Evolutionary conservation across 2,329 filamentous ascomycete species (phyloP).

Genomic region (Cryphonectria carpinicola): DNA sequence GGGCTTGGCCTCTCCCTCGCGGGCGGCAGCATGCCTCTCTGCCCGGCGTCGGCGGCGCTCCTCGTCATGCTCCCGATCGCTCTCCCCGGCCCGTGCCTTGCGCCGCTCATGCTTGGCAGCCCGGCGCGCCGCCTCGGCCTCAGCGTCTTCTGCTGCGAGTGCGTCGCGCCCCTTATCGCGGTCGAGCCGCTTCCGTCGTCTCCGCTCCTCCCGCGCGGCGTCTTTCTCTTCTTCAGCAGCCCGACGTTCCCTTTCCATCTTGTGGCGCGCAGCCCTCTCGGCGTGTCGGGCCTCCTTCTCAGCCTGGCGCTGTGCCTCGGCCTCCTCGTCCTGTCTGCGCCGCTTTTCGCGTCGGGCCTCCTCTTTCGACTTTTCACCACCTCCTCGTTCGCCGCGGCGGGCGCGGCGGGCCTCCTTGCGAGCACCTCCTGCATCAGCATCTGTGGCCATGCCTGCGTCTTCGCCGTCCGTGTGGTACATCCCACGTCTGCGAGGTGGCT

Average conservation of each 20-base stretch:
- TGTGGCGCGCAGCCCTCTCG: conserved; percentile 52
- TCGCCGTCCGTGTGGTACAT: conserved; percentile 57
- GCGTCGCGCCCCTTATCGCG: conserved; percentile 50
- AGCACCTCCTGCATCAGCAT: conserved; percentile 64
- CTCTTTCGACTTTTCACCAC: conserved; percentile 54
- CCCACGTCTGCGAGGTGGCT: conserved; percentile 55
- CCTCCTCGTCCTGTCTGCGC: conserved; percentile 60
- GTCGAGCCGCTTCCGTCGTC: conserved; percentile 41
- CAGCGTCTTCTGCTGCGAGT: conserved; percentile 46
- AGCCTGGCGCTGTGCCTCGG: conserved; percentile 56
- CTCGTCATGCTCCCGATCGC: conserved; percentile 52
- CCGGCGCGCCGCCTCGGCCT: conserved; percentile 35
- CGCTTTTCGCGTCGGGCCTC: conserved; percentile 60
- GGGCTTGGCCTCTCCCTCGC: conserved; percentile 45
- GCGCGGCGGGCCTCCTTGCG: conserved; percentile 66
- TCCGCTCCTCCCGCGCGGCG: conserved; percentile 40
- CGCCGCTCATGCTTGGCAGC: conserved; percentile 53
- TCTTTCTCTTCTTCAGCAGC: conserved; percentile 52
- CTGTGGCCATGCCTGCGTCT: conserved; percentile 54
- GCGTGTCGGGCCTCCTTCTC: conserved; percentile 63
- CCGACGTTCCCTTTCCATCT: conserved; percentile 55
- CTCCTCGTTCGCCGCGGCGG: conserved; percentile 54
- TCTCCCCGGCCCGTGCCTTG: conserved; percentile 44
- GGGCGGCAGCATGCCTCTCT: conserved; percentile 51
- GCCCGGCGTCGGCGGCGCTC: conserved; percentile 59